A percentile compares a stretch with the other conserved stretches of the same genome.
Evolutionary conservation across 2,329 filamentous ascomycete species (phyloP).

Genomic region (Tolypocladium tropicale): DNA sequence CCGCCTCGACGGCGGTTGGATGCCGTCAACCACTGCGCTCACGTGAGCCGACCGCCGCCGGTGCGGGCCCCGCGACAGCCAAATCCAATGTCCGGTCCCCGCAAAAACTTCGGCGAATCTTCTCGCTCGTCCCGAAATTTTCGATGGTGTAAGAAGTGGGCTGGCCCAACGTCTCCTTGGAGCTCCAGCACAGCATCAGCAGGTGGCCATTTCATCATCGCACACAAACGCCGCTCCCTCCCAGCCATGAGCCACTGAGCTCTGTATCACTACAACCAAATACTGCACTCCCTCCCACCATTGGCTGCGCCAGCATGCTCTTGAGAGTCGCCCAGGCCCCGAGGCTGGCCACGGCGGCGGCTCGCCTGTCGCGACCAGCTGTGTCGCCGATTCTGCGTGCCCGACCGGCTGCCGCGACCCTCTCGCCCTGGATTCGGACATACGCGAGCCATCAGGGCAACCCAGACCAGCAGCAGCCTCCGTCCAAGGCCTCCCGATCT

Average conservation of each 20-base stretch:
- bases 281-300: not conserved
- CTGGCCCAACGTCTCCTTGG: not conserved
- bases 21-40: not conserved
- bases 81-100: not conserved
- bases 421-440: conserved; percentile 18
- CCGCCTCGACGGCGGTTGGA: not conserved
- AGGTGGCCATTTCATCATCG: not conserved
- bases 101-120: not conserved
- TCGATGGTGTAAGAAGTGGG: not conserved
- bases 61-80: not conserved
- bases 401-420: conserved; percentile 9
- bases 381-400: conserved; percentile 13
- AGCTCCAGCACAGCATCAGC: not conserved
- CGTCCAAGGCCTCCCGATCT: not conserved
- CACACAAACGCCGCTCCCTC: not conserved
- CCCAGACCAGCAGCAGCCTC: conserved; percentile 3
- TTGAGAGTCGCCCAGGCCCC: conserved; percentile 22
- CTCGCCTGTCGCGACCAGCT: conserved; percentile 16
- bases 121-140: not conserved
- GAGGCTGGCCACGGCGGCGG: conserved; percentile 20
- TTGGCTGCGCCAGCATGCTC: conserved; percentile 25
- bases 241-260: not conserved
- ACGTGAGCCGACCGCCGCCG: not conserved
- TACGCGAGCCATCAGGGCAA: conserved; percentile 14
- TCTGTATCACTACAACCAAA: not conserved